phyloP scores from a whole-genome alignment of 129 eudicot genomes.

The Logfia minima region DNA sequence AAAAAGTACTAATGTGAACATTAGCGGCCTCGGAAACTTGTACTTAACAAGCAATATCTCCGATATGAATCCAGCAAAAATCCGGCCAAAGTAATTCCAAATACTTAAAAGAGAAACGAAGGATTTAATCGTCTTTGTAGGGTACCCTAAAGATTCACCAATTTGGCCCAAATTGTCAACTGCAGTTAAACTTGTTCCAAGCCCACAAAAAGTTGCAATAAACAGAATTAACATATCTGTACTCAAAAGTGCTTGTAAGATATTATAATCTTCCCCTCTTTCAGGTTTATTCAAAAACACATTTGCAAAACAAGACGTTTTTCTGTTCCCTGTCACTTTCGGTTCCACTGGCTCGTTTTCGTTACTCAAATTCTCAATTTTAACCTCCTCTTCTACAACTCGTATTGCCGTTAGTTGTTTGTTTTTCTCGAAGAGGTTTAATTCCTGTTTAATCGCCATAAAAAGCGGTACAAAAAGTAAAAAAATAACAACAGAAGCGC shows the following conservation, averaged over 20 bases:
- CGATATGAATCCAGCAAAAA: constrained; percentile 59
- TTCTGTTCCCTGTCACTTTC: background rate
- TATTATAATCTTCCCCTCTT: constrained; percentile 81
- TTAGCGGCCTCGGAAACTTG: constrained; percentile 73
- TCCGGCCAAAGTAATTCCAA: constrained; percentile 79
- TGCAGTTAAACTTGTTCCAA: constrained; percentile 72
- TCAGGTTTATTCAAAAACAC: constrained; percentile 51
- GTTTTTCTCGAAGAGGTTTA: constrained; percentile 33
- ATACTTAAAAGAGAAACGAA: constrained; percentile 82
- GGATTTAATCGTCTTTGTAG: constrained; percentile 62
- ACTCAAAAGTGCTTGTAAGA: constrained; percentile 70
- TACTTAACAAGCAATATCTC: constrained; percentile 58
- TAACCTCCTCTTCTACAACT: constrained; percentile 19
- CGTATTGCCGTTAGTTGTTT: constrained; percentile 8
- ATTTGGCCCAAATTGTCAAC: constrained; percentile 85
- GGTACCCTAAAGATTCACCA: constrained; percentile 75
- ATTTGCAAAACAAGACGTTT: constrained; percentile 17
- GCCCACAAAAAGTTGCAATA: constrained; percentile 72
- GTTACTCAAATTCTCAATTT: constrained; percentile 15
- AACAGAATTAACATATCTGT: constrained; percentile 62
- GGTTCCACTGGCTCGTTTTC: background rate
- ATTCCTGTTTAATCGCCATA: constrained; percentile 61
- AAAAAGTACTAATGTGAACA: constrained; percentile 62
- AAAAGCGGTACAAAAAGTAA: constrained; percentile 60
- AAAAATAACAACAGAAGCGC: constrained; percentile 49